A percentile compares a stretch with the other conserved stretches of the same genome.
Conservation (phyloP, 2,329 filamentous ascomycete genomes). For the Stemphylium lycopersici region DNA sequence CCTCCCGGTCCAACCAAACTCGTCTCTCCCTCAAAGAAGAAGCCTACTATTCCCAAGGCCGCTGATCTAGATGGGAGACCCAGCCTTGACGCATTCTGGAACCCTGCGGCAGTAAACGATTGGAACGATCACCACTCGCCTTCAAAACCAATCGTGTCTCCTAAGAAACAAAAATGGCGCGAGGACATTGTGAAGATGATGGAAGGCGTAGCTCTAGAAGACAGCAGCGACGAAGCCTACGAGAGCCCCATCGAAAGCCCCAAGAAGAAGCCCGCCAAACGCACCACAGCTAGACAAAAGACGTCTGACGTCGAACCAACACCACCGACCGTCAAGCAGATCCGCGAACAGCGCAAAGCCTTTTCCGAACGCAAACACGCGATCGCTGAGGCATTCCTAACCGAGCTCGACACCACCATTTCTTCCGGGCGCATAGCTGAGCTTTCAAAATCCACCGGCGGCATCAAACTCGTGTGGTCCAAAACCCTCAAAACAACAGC, state of each 20-base stretch:
- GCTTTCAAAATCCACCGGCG: slow-evolving; percentile 69
- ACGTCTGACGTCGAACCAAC: not conserved
- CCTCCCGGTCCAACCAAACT: slow-evolving; percentile 41
- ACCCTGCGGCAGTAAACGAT: slow-evolving; percentile 43
- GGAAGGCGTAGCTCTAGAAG: slow-evolving; percentile 30
- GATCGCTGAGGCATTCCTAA: slow-evolving; percentile 68
- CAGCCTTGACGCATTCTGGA: slow-evolving; percentile 50
- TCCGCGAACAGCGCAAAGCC: slow-evolving; percentile 53
- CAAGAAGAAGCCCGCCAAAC: slow-evolving; percentile 20
- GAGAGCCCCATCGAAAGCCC: slow-evolving; percentile 32
- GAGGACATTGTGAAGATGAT: slow-evolving; percentile 37
- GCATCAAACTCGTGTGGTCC: slow-evolving; percentile 74
- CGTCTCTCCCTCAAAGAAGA: slow-evolving; percentile 47
- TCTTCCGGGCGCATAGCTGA: slow-evolving; percentile 64
- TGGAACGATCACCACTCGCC: slow-evolving; percentile 48
- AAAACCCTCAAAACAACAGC: slow-evolving; percentile 82
- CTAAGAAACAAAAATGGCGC: slow-evolving; percentile 44
- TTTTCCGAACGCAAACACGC: slow-evolving; percentile 69
- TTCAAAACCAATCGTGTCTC: slow-evolving; percentile 42
- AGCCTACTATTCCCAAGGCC: slow-evolving; percentile 36
- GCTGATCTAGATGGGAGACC: slow-evolving; percentile 35
- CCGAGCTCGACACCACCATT: slow-evolving; percentile 71
- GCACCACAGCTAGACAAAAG: slow-evolving; percentile 21
- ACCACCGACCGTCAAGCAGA: slow-evolving; percentile 26
- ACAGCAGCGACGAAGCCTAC: slow-evolving; percentile 30